phyloP scores from a whole-genome alignment of 495 filamentous ascomycete species.

The Neurospora sp. region DNA sequence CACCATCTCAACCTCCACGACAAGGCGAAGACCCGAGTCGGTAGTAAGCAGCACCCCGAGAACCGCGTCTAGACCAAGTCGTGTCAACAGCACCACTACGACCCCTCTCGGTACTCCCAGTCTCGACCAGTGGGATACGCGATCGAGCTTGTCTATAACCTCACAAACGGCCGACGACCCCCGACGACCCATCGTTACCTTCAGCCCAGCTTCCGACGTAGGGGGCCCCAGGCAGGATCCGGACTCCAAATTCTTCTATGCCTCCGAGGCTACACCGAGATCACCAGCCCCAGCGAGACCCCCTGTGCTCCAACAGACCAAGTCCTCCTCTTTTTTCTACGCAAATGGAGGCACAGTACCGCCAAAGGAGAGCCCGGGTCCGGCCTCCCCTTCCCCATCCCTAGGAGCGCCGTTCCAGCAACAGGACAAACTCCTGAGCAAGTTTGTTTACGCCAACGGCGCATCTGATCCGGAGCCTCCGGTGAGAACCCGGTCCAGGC shows the following conservation, averaged over 20 bases:
- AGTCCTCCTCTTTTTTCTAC: constrained; percentile 47
- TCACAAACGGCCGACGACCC: constrained; percentile 21
- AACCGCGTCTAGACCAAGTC: constrained; percentile 53
- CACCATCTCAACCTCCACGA: constrained; percentile 23
- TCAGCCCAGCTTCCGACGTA: constrained; percentile 22
- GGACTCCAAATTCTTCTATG: constrained; percentile 67
- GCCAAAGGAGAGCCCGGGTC: constrained; percentile 11
- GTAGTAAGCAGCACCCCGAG: constrained; percentile 38
- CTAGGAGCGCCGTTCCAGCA: constrained; percentile 16
- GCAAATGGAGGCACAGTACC: constrained; percentile 35
- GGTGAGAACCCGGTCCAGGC: constrained; percentile 15
- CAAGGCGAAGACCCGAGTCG: constrained; percentile 18
- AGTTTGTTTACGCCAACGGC: constrained; percentile 75
- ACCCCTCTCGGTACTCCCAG: constrained; percentile 51
- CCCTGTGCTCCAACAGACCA: constrained; percentile 16
- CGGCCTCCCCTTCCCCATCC: constrained; percentile 24
- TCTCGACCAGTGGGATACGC: constrained; percentile 30
- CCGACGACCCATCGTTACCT: constrained; percentile 17
- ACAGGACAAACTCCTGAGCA: constrained; percentile 29
- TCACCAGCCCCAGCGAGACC: constrained; percentile 12
- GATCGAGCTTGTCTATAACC: constrained; percentile 25
- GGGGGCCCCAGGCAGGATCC: constrained; percentile 15
- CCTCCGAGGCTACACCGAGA: constrained; percentile 48
- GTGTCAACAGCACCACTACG: constrained; percentile 54
- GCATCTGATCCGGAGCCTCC: constrained; percentile 29